Conservation (phyloP, 208 protist genomes). For the Zelonia costaricensis region DNA sequence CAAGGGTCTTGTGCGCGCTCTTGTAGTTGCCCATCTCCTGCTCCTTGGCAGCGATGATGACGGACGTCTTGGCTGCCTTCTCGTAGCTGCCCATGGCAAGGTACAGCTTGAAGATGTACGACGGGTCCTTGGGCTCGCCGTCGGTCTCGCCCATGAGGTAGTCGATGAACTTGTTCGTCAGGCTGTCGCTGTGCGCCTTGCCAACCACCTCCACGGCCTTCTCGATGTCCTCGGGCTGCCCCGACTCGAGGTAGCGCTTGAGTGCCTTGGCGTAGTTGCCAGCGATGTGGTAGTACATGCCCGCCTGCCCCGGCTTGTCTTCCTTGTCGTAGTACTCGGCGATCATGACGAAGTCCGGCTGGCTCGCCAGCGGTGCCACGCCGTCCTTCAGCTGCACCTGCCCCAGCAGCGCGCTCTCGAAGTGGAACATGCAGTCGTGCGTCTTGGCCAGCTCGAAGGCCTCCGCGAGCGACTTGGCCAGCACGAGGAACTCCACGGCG, state of each 20-base stretch:
- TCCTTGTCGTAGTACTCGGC: constrained; percentile 94
- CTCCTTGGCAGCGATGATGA: constrained; percentile 96
- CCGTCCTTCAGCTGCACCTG: constrained; percentile 88
- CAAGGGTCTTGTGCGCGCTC: constrained; percentile 93
- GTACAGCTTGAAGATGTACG: constrained; percentile 98
- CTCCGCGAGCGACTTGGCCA: constrained; percentile 91
- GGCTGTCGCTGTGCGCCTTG: constrained; percentile 88
- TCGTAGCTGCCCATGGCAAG: constrained; percentile 96
- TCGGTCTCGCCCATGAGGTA: constrained; percentile 96
- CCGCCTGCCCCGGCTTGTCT: constrained; percentile 80
- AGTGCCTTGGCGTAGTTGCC: constrained; percentile 91
- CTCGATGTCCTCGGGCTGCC: constrained; percentile 88
- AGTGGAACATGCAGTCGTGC: constrained; percentile 86
- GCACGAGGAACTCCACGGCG: constrained; percentile 97
- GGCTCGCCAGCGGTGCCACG: constrained; percentile 62
- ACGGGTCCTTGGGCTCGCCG: constrained; percentile 95
- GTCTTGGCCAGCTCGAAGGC: constrained; percentile 94
- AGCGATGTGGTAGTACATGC: constrained; percentile 92
- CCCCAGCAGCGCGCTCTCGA: constrained; percentile 75
- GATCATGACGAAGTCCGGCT: constrained; percentile 86
- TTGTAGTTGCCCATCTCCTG: constrained; percentile 95
- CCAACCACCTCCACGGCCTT: constrained; percentile 94
- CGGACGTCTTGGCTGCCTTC: constrained; percentile 95
- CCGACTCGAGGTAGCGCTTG: constrained; percentile 89
- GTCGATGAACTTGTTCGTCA: constrained; percentile 96